Evolutionary conservation across 1,139 yeast genomes (phyloP), one percentile per base, ranked within the genome.

Genomic region (Kurtzmaniella natalensis): DNA sequence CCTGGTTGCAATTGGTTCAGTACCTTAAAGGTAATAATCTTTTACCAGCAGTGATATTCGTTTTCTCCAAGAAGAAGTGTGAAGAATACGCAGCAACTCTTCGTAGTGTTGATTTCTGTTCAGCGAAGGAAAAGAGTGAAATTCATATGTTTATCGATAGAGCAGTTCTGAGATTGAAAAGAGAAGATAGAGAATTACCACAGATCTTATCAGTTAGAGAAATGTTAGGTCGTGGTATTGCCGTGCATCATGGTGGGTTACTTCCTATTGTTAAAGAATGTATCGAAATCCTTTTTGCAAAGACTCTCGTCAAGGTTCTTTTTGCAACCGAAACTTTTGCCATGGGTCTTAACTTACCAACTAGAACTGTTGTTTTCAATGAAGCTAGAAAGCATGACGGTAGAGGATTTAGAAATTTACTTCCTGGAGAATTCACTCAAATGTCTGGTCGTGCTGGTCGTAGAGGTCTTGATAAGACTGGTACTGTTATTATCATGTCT

Each of bases 391-490:
- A 92, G 51, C 95, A 88, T 55, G 98, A 92, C 55, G 97, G 97
- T 28, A 73, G 80, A 31, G 74, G 75, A 0, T 81, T 86, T 58
- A 74, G 99, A 55, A 76, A 81, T 50, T 65, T 92, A 40, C 68
- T 83, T 8, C 96, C 98, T 0, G 98, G 98, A 30, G 98, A 92
- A 55, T 92, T 89, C 55, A 94, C 96, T 1, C 98, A 92, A 61
- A 92, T 94, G 98, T 89, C 97, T 0, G 98, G 98, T 35, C 77
- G 98, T 60, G 98, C 98, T 2, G 98, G 98, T 44, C 80, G 98
- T 63, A 81, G 98, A 70, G 98, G 98, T 30, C 66, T 92, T 43
- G 98, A 92, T 65, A 67, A 79, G 19, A 86, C 86, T 1, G 98
- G 98, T 49, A 89, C 96, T 0, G 98, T 94, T n/a, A 88, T 94